Conservation (phyloP, 2,329 filamentous ascomycete species). For the Fusarium transvaalense region DNA sequence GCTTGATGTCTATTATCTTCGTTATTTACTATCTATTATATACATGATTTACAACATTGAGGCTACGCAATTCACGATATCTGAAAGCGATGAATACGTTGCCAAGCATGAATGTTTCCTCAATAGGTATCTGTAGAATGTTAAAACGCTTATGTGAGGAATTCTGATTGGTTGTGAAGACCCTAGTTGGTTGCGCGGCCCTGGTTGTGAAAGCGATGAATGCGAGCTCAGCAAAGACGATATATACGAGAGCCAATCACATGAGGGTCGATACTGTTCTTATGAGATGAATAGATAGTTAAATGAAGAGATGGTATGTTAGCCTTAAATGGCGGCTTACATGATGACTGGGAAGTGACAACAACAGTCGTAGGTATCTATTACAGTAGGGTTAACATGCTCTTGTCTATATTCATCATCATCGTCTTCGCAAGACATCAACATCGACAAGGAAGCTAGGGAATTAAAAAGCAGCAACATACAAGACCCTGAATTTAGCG, state of each 20-base stretch:
- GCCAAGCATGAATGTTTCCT: slow-evolving; percentile 6
- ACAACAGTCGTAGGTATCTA: background rate
- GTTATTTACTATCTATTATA: background rate
- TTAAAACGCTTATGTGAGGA: background rate
- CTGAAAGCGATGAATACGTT: slow-evolving; percentile 39
- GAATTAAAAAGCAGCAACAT: background rate
- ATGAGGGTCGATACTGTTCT: background rate
- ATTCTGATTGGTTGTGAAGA: slow-evolving; percentile 17
- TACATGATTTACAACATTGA: slow-evolving; percentile 5
- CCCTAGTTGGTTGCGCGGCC: background rate
- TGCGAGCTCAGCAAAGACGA: slow-evolving; percentile 27
- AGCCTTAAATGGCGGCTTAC: background rate
- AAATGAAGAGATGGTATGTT: background rate
- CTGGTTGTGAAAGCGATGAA: slow-evolving; percentile 31
- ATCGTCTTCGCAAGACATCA: background rate
- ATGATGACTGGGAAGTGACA: background rate
- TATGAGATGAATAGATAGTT: background rate
- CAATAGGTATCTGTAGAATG: background rate
- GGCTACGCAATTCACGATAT: slow-evolving; percentile 23
- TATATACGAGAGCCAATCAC: slow-evolving; percentile 34
- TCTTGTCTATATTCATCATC: background rate
- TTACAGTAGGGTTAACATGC: background rate
- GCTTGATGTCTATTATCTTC: background rate
- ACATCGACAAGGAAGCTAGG: slow-evolving; percentile 7
- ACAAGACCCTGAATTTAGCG: slow-evolving; percentile 14